phyloP scores from a whole-genome alignment of 108 stramenopile genomes.

The Cylindrotheca fusiformis region DNA sequence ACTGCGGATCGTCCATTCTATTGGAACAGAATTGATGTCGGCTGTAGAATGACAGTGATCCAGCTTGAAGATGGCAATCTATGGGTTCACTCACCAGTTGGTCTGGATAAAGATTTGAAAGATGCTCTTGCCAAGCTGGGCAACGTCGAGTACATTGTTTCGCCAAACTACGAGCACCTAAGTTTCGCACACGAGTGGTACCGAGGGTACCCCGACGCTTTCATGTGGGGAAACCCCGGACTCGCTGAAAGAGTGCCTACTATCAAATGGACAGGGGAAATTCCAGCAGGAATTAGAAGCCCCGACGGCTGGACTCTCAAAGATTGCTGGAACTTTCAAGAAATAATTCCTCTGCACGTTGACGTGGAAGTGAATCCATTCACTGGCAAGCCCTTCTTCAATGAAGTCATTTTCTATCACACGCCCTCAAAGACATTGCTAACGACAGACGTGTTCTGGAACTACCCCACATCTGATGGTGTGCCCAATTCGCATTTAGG shows the following conservation, averaged over 20 bases:
- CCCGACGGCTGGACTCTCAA: slow-evolving; percentile 2
- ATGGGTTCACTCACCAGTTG: slow-evolving; percentile 77
- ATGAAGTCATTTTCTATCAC: slow-evolving; percentile 83
- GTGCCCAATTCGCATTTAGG: slow-evolving; percentile 63
- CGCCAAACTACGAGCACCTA: slow-evolving; percentile 86
- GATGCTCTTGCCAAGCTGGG: slow-evolving; percentile 56
- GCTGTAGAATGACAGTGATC: slow-evolving; percentile 79
- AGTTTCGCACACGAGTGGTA: slow-evolving; percentile 74
- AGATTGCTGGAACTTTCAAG: slow-evolving; percentile 66
- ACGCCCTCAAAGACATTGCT: slow-evolving; percentile 63
- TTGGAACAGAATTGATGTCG: slow-evolving; percentile 87
- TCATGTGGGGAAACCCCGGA: slow-evolving; percentile 85
- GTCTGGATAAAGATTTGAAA: slow-evolving; percentile 46
- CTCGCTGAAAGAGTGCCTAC: slow-evolving; percentile 49
- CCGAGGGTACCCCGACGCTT: slow-evolving; percentile 57
- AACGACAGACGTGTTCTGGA: slow-evolving; percentile 84
- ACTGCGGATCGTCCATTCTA: slow-evolving; percentile 77
- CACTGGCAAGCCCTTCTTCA: slow-evolving; percentile 83
- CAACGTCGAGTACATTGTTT: slow-evolving; percentile 67
- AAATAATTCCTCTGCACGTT: slow-evolving; percentile 63
- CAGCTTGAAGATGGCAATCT: slow-evolving; percentile 44
- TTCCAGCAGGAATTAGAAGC: slow-evolving; percentile 33
- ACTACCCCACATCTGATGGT: slow-evolving; percentile 71
- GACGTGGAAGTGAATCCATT: slow-evolving; percentile 76
- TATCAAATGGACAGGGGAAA: slow-evolving; percentile 64